Conservation (phyloP, 2,329 filamentous ascomycete genomes). For the Pseudocercospora macadamiae region DNA sequence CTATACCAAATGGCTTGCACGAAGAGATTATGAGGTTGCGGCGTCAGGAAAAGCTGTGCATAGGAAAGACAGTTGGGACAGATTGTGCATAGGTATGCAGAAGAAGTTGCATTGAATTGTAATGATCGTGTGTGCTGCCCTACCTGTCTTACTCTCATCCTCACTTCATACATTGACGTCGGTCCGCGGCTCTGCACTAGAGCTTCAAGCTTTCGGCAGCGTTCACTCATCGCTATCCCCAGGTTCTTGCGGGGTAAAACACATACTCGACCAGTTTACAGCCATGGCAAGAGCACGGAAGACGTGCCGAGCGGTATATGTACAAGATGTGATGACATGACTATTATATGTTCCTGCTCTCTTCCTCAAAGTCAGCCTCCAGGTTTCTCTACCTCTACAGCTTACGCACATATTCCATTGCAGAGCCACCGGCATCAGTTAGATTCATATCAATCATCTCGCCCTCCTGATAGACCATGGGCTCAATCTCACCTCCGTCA, state of each 20-base stretch:
- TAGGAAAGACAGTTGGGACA: slow-evolving; percentile 18
- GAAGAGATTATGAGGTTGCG: slow-evolving; percentile 10
- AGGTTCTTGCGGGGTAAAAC: not conserved
- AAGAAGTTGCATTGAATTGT: slow-evolving; percentile 5
- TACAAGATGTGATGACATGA: not conserved
- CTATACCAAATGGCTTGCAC: slow-evolving; percentile 15
- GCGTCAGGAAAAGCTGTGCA: slow-evolving; percentile 17
- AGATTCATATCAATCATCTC: no score
- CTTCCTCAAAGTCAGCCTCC: not conserved
- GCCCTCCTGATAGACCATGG: no score
- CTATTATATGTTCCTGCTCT: not conserved
- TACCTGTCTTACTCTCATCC: not conserved
- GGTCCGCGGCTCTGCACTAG: not conserved
- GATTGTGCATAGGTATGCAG: slow-evolving; percentile 26
- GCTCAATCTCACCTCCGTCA: slow-evolving; percentile 7
- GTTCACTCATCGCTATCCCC: no score
- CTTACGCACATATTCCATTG: no score
- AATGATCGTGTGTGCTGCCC: slow-evolving; percentile 3
- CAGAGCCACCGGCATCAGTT: no score
- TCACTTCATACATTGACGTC: not conserved
- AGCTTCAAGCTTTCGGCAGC: not conserved
- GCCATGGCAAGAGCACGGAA: not conserved
- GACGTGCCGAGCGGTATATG: not conserved
- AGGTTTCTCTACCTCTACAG: no score
- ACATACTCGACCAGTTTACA: not conserved